Evolutionary conservation across 768 basidiomycete genomes (phyloP), one percentile per base, ranked within the genome.

Genomic region (Boletellus ananiceps): DNA sequence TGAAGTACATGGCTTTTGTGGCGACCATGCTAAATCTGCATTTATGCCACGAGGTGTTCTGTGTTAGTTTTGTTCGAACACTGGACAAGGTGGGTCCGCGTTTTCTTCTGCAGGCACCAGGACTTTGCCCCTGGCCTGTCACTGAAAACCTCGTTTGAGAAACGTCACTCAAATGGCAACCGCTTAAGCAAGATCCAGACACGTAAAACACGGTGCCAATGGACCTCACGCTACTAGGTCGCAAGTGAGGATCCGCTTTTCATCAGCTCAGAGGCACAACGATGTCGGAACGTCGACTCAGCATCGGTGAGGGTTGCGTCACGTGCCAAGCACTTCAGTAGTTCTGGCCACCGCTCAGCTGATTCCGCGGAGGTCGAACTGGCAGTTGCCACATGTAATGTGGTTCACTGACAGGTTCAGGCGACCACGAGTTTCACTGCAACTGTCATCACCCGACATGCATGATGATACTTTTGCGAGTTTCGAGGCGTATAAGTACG

Each of bases 401-500:
- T 9, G 18, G 19, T 5, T n/a, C 27, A 8, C 13, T 43, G 18
- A 18, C 42, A 18, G 11, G 2, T 19, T 6, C 42, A 21, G 32
- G 34, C 36, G 23, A 47, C 19, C 19, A 19, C 21, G 31, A 9
- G 31, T 42, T 44, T 31, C 27, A 35, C 29, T 27, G 29, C 38
- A 29, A 36, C 41, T 7, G n/a, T 40, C 15, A 6, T 27, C n/a
- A 18, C 13, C 21, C 15, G 27, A 34, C 36, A 46, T 35, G n/a
- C 5, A 8, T 33, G 43, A 27, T 19, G 18, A 13, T 18, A 18
- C 44, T 53, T 41, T 9, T 31, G 44, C 40, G 44, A 31, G 41
- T 32, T 12, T 38, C 19, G 27, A 32, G 34, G 23, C 16, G 32
- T 47, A 46, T 49, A 50, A 52, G 29, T 39, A 47, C 21, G 38